phyloP scores from a whole-genome alignment of 2,329 filamentous ascomycete genomes.

The Ambrosiella xylebori region DNA sequence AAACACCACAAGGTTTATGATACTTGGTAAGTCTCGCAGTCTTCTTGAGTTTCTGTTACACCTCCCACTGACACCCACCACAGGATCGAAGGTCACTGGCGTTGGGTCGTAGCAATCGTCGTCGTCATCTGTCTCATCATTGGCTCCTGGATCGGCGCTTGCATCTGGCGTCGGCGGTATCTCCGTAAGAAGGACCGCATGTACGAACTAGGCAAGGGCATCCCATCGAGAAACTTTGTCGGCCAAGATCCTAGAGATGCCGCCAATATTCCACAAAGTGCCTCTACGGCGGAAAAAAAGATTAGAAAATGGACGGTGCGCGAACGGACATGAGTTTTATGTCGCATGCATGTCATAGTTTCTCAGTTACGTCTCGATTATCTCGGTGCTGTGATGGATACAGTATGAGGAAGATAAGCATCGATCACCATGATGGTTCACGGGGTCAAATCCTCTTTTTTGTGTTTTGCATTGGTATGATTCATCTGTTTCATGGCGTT shows the following conservation, averaged over 20 bases:
- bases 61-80: not conserved
- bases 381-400: too few relatives aligned
- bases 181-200: slow-evolving; percentile 49
- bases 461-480: not conserved
- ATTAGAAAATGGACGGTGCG: slow-evolving; percentile 30
- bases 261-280: slow-evolving; percentile 14
- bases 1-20: slow-evolving; percentile 6
- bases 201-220: slow-evolving; percentile 30
- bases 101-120: slow-evolving; percentile 71
- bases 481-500: not conserved
- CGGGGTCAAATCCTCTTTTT: not conserved
- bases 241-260: slow-evolving; percentile 21
- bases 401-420: too few relatives aligned
- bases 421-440: too few relatives aligned
- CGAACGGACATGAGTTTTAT: slow-evolving; percentile 23
- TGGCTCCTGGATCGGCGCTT: slow-evolving; percentile 47
- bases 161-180: slow-evolving; percentile 57
- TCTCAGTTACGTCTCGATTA: too few relatives aligned
- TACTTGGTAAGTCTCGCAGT: slow-evolving; percentile 4
- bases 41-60: not conserved
- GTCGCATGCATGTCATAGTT: too few relatives aligned
- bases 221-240: slow-evolving; percentile 15
- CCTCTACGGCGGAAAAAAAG: not conserved
- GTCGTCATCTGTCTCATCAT: slow-evolving; percentile 53
- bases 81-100: slow-evolving; percentile 54